Base-by-base conservation (phyloP, 169 alveolate species). In the Theileria annulata region DNA sequence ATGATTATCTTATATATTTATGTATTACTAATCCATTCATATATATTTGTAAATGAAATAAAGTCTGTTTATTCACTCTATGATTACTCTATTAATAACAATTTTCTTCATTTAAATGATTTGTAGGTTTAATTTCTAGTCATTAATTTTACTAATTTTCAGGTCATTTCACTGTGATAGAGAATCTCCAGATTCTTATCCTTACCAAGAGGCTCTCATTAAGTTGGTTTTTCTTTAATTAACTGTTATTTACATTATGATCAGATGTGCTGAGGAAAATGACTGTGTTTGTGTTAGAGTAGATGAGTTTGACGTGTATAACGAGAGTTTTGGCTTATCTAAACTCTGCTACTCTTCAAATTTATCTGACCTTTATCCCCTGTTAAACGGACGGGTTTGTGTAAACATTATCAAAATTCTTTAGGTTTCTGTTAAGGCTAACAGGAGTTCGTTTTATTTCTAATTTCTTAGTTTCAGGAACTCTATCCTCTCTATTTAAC, bases 371-470 rank as follows among this genome's bases (percentile, higher is more conserved):
- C 72, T 71, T 0, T 60, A 70, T 25, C 37, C 71, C 19, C 30
- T 81, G 71, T 31, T 56, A 69, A 56, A 64, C 17, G 79, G 82
- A 21, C 12, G 76, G 80, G 88, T 81, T 71, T 8, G 59, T 1
- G 0, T 3, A 21, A 2, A 9, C 0, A n/a, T 23, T 25, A 21
- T n/a, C 17, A 12, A 19, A 66, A 31, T 19, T 19, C 0, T 72
- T 23, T 75, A 81, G 88, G 48, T 81, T 12, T 81, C 88, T 3
- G 66, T 81, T 15, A 81, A 81, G 68, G 80, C 75, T 9, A 73
- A 66, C 27, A 33, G 21, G 8, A 19, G 88, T 81, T 30, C n/a
- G 88, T 74, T 70, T 70, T n/a, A 5, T 17, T 37, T 4, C 6
- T 23, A 6, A 35, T 17, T n/a, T 23, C 54, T 27, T 58, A 19